These are phyloP conservation scores for Lepidium sativum DNA, from an alignment of 345 rosid species.

Conservation along the genomic window DNA sequence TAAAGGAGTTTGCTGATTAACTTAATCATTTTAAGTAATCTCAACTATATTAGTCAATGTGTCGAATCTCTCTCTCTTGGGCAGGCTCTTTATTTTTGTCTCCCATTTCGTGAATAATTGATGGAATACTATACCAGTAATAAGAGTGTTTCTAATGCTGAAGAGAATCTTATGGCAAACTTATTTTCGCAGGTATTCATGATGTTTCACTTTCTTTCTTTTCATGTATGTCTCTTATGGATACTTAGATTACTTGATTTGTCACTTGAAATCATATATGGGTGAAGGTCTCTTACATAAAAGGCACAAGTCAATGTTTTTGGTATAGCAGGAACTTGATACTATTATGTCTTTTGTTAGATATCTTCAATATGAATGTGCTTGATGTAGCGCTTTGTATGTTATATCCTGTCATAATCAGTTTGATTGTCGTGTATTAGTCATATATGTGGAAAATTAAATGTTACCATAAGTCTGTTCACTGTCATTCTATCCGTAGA, in stretches of 20 bases:
- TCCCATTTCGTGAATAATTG: slow-evolving; percentile 95
- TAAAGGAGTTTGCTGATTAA: not conserved
- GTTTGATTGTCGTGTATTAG: not conserved
- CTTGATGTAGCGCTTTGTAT: not conserved
- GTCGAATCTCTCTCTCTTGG: not conserved
- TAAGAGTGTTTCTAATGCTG: slow-evolving; percentile 65
- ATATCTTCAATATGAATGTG: not conserved
- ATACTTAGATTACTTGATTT: not conserved
- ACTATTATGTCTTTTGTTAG: not conserved
- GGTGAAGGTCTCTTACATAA: not conserved
- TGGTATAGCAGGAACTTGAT: not conserved
- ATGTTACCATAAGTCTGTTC: not conserved
- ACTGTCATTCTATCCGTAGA: slow-evolving; percentile 30
- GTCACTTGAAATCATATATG: not conserved
- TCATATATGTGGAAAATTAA: not conserved
- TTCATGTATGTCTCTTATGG: not conserved
- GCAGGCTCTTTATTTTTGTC: slow-evolving; percentile 98
- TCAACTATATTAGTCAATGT: not conserved
- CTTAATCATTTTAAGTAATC: not conserved
- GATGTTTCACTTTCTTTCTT: not conserved
- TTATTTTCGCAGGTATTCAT: slow-evolving; percentile 73
- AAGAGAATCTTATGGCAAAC: slow-evolving; percentile 97
- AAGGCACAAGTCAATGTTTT: not conserved
- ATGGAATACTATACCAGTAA: slow-evolving; percentile 80
- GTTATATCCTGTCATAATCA: not conserved